phyloP scores from a whole-genome alignment of 441 rosid genomes.

The Pelargonium cotyledonis region DNA sequence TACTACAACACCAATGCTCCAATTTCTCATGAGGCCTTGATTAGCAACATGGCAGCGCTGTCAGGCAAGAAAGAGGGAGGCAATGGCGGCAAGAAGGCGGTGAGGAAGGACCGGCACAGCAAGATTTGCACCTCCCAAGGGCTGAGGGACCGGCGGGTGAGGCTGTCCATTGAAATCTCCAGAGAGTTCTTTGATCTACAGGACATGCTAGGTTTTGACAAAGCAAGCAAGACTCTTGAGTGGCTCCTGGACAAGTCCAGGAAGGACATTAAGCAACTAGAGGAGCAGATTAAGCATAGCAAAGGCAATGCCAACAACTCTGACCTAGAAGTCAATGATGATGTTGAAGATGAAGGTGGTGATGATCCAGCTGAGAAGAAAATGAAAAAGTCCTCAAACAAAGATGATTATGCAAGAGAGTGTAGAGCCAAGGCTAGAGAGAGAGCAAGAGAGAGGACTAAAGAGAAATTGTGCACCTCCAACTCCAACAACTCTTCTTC shows the following conservation, averaged over 20 bases:
- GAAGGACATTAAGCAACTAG: conserved; percentile 46
- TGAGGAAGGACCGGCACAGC: conserved; percentile 65
- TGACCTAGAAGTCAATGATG: conserved; percentile 11
- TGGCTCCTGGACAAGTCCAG: conserved; percentile 66
- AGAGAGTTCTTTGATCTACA: conserved; percentile 77
- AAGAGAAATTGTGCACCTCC: conserved; percentile 28
- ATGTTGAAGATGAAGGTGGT: neutral
- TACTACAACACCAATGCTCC: neutral
- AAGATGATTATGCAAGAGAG: conserved; percentile 26
- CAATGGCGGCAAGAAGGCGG: conserved; percentile 20
- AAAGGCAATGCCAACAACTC: conserved; percentile 4
- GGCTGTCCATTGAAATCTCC: conserved; percentile 60
- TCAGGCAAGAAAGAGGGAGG: neutral
- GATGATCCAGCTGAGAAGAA: conserved; percentile 12
- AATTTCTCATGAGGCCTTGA: neutral
- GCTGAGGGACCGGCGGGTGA: conserved; percentile 70
- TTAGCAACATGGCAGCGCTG: neutral
- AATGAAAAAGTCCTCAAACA: conserved; percentile 20
- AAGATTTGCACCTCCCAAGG: conserved; percentile 74
- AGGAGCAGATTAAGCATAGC: conserved; percentile 12
- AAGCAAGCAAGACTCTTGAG: conserved; percentile 71
- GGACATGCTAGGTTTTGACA: conserved; percentile 70
- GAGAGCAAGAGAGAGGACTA: conserved; percentile 47
- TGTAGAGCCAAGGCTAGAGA: conserved; percentile 48
- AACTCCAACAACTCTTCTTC: too few species aligned